Evolutionary conservation across 257 asterid species (phyloP).

Genomic region (Plantago major): DNA sequence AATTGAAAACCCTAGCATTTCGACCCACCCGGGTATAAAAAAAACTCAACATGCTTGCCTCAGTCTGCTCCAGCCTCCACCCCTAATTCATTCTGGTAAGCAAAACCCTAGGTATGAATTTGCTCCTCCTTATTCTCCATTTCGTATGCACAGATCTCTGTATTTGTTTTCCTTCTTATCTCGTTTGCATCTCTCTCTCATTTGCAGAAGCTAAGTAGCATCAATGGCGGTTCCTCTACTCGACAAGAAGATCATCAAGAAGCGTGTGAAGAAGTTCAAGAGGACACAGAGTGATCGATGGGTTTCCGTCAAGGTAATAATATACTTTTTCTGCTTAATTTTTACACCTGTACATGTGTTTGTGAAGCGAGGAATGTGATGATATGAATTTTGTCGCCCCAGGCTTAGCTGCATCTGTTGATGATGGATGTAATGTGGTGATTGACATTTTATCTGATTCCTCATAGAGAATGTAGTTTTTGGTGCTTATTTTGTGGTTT

Average conservation of each 20-base stretch:
- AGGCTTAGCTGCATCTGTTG: too few relatives aligned
- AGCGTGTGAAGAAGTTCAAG: slow-evolving; percentile 50
- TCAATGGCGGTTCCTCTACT: slow-evolving; percentile 52
- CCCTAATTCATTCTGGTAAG: slow-evolving; percentile 24
- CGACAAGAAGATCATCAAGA: slow-evolving; percentile 36
- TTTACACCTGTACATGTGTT: too few relatives aligned
- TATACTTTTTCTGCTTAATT: too few relatives aligned
- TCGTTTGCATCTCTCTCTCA: neutral
- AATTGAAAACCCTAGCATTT: too few relatives aligned
- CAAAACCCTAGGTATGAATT: neutral
- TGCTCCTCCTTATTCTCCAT: neutral
- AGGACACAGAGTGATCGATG: slow-evolving; percentile 45
- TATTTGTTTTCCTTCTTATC: neutral
- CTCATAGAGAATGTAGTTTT: too few relatives aligned
- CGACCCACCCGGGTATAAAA: too few relatives aligned
- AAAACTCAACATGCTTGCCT: too few relatives aligned
- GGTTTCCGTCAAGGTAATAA: slow-evolving; percentile 41
- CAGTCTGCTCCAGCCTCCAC: slow-evolving; percentile 24
- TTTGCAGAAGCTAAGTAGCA: slow-evolving; percentile 19
- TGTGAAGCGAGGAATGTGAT: too few relatives aligned
- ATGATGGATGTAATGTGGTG: too few relatives aligned
- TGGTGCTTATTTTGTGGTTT: too few relatives aligned
- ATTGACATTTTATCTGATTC: too few relatives aligned
- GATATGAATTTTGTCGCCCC: too few relatives aligned
- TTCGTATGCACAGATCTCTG: neutral